Conservation (phyloP, 495 filamentous ascomycete genomes). For the Chaetomidium leptoderma region DNA sequence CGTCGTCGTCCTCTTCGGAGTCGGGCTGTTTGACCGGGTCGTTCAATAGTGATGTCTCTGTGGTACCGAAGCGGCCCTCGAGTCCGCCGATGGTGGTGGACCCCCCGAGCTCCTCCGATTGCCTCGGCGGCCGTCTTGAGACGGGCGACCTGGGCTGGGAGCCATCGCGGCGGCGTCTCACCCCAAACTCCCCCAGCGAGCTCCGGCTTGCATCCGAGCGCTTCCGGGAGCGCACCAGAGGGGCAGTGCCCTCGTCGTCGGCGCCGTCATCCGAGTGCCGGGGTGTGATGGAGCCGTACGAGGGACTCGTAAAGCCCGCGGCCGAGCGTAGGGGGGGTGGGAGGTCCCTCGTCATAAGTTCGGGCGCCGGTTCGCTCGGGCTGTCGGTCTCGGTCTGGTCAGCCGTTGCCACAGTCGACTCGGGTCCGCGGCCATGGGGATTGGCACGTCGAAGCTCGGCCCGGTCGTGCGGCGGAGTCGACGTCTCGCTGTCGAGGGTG, state of each 20-base stretch:
- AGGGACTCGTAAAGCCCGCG: conserved; percentile 52
- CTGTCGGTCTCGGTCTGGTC: conserved; percentile 16
- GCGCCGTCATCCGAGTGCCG: conserved; percentile 11
- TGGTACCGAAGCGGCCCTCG: conserved; percentile 44
- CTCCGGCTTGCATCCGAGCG: conserved; percentile 4
- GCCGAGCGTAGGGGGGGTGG: conserved; percentile 57
- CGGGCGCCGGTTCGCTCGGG: conserved; percentile 16
- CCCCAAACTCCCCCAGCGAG: not conserved
- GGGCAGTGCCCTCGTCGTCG: conserved; percentile 24
- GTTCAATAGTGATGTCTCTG: conserved; percentile 39
- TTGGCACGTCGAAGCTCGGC: conserved; percentile 4
- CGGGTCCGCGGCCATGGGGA: conserved; percentile 23
- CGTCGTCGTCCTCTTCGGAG: conserved; percentile 25
- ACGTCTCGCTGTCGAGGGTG: not conserved
- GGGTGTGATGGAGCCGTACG: conserved; percentile 54
- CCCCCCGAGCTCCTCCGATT: conserved; percentile 41
- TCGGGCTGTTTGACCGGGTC: conserved; percentile 31
- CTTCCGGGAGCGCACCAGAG: conserved; percentile 21
- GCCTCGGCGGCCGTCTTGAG: conserved; percentile 20
- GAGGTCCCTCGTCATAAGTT: conserved; percentile 51
- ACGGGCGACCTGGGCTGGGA: conserved; percentile 18
- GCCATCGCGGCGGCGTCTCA: conserved; percentile 17
- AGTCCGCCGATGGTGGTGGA: conserved; percentile 40
- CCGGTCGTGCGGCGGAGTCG: not conserved
- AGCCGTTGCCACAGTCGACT: conserved; percentile 8